Evolutionary conservation across 2,329 filamentous ascomycete species (phyloP), one percentile per base, ranked within the genome.

Genomic region (Coleophoma cylindrospora): DNA sequence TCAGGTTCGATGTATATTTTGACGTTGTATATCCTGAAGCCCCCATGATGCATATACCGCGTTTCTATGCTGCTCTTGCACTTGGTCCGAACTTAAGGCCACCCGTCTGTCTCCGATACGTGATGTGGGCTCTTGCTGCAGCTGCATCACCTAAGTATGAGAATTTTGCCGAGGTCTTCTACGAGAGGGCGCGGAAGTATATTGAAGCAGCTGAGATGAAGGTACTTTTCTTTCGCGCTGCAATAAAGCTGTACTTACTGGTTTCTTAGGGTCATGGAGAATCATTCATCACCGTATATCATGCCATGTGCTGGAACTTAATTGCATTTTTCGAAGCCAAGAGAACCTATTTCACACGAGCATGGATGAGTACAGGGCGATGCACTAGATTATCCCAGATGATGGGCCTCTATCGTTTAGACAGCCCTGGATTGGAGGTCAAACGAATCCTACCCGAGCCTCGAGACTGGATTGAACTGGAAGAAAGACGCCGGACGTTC

Each of bases 271-370:
- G 44, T 3, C n/a, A 91, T 56, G 92, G 92, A 48, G 91, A 96
- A 67, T 78, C 83, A 57, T 86, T 92, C 64, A 86, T 96, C 57
- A 91, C 86, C 1, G 75, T 96, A 17, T 84, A 84, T 12, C 89
- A 95, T 65, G 87, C 84, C 45, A 92, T 96, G 67, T 81, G 88
- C 1, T 94, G 94, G 77, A 74, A 83, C 17, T 72, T 96, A 14
- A 76, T 94, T 43, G 81, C 83, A 3, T 83, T 79, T 1, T 96
- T 95, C 61, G 92, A 97, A 67, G 96, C 95, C 74, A 95, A 91
- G 70, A 86, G 87, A 77, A 95, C 96, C 87, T 92, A 90, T 67
- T 96, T 96, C 60, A 91, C 92, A 1, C 77, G 91, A 56, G 91
- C 91, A 1, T 97, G 92, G 92, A 80, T 95, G 70, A 96, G 87